Base-by-base conservation (phyloP, 2,329 filamentous ascomycete species). In the Aureobasidium vineae region DNA sequence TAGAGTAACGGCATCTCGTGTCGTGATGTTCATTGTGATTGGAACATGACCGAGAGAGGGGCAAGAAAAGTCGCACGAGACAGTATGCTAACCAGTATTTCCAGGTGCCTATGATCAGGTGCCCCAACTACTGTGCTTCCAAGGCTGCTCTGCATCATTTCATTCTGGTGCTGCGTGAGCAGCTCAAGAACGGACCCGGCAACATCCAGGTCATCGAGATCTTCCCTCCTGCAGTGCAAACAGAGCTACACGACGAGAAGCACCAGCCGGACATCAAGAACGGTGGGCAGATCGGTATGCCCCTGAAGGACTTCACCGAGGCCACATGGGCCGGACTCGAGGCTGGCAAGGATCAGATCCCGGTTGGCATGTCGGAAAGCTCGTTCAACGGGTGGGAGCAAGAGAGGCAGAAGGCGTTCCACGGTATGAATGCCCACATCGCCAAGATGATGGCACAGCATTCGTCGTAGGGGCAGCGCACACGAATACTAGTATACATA, bases 131-230 rank as follows among this genome's bases (percentile, higher is more conserved):
- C 73, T 83, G 81, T 68, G 83, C 84, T 1, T 79, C 80, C 43
- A 86, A 86, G 72, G 84, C 84, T 0, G 84, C 83, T 0, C 72
- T 85, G 56, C 83, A 85, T 69, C 81, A 83, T 68, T 83, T 82
- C 73, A 78, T 85, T 26, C 76, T 86, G 5, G 77, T 77, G 6
- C 75, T 85, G 40, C 79, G 84, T 1, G 78, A 82, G 68, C 83
- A 85, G 71, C 69, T 86, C 40, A 77, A 78, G 52, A 77, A 78
- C 5, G 77, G 76, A 1, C 73, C 76, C 0, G 78, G 78, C 5
- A 79, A 82, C 54, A 77, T 85, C 70, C 83, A 83, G 68, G 78
- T 85, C n/a, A 75, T 85, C 43, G 84, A 85, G 72, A 76, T 86
- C 11, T 83, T 81, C 65, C 83, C 84, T 3, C 84, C 83, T 0